Base-by-base conservation (phyloP, 306 rosid genomes). In the Cucumis hystrix region DNA sequence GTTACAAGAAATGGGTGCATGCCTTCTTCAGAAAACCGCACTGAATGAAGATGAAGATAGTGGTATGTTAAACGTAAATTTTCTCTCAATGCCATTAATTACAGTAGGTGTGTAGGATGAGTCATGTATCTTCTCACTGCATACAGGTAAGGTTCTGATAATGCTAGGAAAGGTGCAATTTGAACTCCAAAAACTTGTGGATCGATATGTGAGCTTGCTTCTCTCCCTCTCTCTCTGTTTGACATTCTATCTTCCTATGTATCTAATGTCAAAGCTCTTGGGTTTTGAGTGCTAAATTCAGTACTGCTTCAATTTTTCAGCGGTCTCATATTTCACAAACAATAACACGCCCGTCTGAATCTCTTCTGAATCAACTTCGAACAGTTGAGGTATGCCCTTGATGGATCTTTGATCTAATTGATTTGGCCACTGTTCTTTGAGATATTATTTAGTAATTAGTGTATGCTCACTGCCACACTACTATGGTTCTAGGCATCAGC, bases 11-110 rank as follows among this genome's bases (percentile, higher is more conserved):
- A 86, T 91, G 90, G 98, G 98, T 30, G 83, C 93, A 80, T 94
- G 98, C 79, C 93, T 94, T 82, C 96, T 93, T 6, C 91, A 94
- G 96, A 94, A 91, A 88, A 91, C 94, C n/a, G 93, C 98, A 40
- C 72, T 88, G 84, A 90, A 87, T 78, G 96, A 94, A 56, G 91
- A 94, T 55, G 96, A 88, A 86, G 98, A 91, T 56, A 89, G 96
- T 54, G 98, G 98, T 91, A 86, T 56, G 61, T 72, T 71, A 79
- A 79, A 70, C 71, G 18, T 78, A 35, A 28, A 28, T 74, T 51
- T 51, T 28, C 6, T 30, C 25, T 45, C 33, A 8, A 30, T 67
- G 51, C 74, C 17, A 20, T 51, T 57, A 69, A 17, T 41, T 41
- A 28, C 51, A 60, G 8, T 70, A 17, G 56, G 60, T 25, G 52